Evolutionary conservation across 2,329 filamentous ascomycete genomes (phyloP), one percentile per base, ranked within the genome.

Genomic region (Colletotrichum australisinense): DNA sequence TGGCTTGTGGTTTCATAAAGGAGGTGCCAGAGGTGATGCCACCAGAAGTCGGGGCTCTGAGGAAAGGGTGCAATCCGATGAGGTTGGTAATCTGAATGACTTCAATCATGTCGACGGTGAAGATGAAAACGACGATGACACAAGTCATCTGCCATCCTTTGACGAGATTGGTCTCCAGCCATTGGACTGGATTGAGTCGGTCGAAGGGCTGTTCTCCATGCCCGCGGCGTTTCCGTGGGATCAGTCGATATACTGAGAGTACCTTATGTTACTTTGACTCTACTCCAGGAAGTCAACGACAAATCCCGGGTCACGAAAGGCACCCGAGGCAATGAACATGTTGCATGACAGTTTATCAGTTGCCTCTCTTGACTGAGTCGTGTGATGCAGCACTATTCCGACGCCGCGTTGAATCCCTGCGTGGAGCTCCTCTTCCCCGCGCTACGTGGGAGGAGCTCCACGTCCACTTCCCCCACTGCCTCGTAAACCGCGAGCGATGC

Each of bases 351-450:
- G 38, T 42, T 19, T 19, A 42, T 19, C 38, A 42, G 16, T 42
- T 7, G 38, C 6, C 38, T 42, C 16, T 19, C 5, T 42, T 19
- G 38, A 58, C 46, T 32, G 58, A 64, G 58, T 69, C 49, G 66
- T n/a, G 52, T 56, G 32, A 62, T 63, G 53, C 53, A 57, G 26
- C 59, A 19, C 46, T 59, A 5, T n/a, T 19, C 19, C 3, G 11
- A 49, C 42, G 32, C 16, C 42, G 32, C 14, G 16, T 19, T 12
- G 49, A 14, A 22, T 22, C 53, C 67, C 28, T 24, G 28, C 24
- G 49, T 57, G 52, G 67, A 69, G 67, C 67, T 69, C 67, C 59
- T 64, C 59, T 64, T 32, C 28, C 49, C 38, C 66, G 32, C 35
- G 26, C 59, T 26, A 12, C n/a, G 35, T 26, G 16, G 49, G 59